Evolutionary conservation across 805 yeast genomes (phyloP), one percentile per base, ranked within the genome.

Genomic region (Candida multigemmis): DNA sequence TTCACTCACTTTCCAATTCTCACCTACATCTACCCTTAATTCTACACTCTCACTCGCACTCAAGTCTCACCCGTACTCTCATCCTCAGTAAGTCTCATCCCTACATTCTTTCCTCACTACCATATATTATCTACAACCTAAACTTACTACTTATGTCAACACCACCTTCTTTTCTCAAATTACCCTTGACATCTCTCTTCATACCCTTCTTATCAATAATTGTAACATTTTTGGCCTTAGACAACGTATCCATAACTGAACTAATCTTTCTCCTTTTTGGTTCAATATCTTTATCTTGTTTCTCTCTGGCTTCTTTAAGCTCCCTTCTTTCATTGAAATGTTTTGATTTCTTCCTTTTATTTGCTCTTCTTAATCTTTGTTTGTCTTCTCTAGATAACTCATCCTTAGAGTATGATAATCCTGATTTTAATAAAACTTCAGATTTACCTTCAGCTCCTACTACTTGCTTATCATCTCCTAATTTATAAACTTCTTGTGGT

Each of bases 401-500:
- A 31, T 72, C 80, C 52, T 81, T 80, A 8, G 93, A 71, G 56
- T 81, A 73, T 3, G 85, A 77, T 38, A 80, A 67, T 44, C 95
- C 95, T 21, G 84, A 77, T 41, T 74, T 74, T 39, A 84, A 61
- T 33, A 71, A 61, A 12, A 84, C 79, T 49, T 82, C 87, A 2
- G 49, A 38, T 22, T 43, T 44, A n/a, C 62, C 60, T 16, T 43
- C 36, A 5, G 36, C 46, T 1, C 58, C 60, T 1, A 52, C 55
- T 24, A 36, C 39, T 10, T 48, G 38, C 28, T 41, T 46, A 32
- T 54, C 57, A 42, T 71, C 68, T 9, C 65, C 59, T 26, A 65
- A 60, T 47, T 65, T 72, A 55, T 78, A 91, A 6, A 91, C 66
- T 56, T 89, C 98, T 59, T 89, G 98, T 21, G 98, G 98, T 2